Evolutionary conservation across 371 early-diverging fungal genomes (phyloP).

Genomic region (Funneliformis caledonium): DNA sequence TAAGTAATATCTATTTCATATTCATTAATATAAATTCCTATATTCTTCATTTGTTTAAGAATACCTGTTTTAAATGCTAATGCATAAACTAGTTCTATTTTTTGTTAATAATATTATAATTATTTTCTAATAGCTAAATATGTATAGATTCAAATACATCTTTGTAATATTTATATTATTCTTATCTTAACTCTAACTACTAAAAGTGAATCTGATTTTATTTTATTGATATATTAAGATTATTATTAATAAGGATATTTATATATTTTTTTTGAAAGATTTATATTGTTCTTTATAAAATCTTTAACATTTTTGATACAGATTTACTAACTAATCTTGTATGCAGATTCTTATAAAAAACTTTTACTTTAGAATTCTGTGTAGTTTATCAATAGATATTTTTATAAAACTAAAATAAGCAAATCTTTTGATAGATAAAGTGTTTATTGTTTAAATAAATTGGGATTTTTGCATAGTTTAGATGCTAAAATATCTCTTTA

Average conservation of each 20-base stretch:
- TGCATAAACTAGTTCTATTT: slow-evolving; percentile 1
- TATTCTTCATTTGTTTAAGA: background rate
- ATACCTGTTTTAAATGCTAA: slow-evolving; percentile 6
- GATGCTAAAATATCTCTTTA: slow-evolving; percentile 19
- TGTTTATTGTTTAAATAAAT: background rate
- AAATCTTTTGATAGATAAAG: background rate
- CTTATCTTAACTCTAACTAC: slow-evolving; percentile 17
- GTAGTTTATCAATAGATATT: background rate
- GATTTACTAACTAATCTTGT: background rate
- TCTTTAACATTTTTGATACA: slow-evolving; percentile 4
- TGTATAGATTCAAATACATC: too few species aligned
- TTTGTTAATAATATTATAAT: background rate
- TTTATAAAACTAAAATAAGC: background rate
- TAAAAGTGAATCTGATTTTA: slow-evolving; percentile 31
- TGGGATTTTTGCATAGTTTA: background rate
- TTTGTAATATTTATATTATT: background rate
- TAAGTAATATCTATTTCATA: background rate
- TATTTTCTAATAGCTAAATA: background rate
- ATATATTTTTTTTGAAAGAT: slow-evolving; percentile 23
- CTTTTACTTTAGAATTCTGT: background rate
- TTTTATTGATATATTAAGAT: background rate
- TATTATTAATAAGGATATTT: background rate
- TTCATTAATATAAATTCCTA: background rate
- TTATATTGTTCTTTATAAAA: slow-evolving; percentile 25
- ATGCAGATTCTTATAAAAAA: slow-evolving; percentile 13